Evolutionary conservation across 2,329 filamentous ascomycete genomes (phyloP).

Genomic region (Monilinia polystroma): DNA sequence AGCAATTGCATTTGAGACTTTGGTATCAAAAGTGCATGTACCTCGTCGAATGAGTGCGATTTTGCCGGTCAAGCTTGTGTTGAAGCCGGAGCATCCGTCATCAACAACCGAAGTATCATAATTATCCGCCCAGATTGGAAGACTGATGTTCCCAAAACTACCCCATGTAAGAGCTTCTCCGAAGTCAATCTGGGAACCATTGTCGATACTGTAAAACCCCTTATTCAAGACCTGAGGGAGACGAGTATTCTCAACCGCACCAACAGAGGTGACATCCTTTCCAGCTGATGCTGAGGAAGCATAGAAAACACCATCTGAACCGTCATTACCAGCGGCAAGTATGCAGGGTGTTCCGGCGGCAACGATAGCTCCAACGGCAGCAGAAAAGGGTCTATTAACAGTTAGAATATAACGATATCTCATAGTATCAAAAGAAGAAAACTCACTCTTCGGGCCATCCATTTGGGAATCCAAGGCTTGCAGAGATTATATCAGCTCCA

Average conservation of each 20-base stretch:
- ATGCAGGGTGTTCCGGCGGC: neutral
- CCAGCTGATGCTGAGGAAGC: neutral
- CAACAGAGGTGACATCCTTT: neutral
- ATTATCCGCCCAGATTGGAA: neutral
- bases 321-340: neutral
- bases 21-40: constrained; percentile 22
- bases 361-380: neutral
- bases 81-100: constrained; percentile 20
- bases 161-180: neutral
- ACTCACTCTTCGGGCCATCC: neutral
- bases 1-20: neutral
- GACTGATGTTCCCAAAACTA: neutral
- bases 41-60: constrained; percentile 24
- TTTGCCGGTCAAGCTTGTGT: constrained; percentile 5
- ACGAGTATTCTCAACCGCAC: neutral
- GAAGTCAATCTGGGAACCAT: neutral
- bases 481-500: neutral
- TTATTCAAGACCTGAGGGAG: too few species aligned
- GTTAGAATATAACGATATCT: neutral
- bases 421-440: neutral
- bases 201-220: neutral
- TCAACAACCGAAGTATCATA: neutral
- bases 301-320: neutral
- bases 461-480: neutral
- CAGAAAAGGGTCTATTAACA: neutral